Percentiles rank a stretch among this genome's conserved stretches.
phyloP scores from a whole-genome alignment of 2,329 filamentous ascomycete species.

The Penicillium sp. region DNA sequence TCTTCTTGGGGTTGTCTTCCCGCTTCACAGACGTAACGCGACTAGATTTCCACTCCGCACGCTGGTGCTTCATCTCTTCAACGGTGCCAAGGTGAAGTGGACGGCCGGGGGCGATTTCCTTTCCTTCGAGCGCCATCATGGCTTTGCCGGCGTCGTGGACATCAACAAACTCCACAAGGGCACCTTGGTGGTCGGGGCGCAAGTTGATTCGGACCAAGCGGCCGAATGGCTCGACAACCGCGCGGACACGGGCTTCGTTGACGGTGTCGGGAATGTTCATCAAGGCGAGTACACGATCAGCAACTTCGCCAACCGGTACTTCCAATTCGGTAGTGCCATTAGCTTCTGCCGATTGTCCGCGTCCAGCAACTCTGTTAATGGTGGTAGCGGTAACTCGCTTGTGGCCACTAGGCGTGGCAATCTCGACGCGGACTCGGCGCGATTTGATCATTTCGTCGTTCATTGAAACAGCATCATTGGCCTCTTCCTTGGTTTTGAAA shows the following conservation, averaged over 20 bases:
- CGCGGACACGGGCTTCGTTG: constrained; percentile 79
- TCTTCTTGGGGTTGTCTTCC: constrained; percentile 39
- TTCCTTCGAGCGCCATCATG: constrained; percentile 48
- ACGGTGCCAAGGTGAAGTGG: constrained; percentile 54
- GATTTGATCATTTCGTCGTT: constrained; percentile 71
- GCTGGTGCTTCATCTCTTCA: constrained; percentile 51
- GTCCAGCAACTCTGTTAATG: constrained; percentile 40
- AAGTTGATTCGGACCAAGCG: constrained; percentile 74
- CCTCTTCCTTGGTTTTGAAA: constrained; percentile 70
- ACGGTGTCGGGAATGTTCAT: constrained; percentile 90
- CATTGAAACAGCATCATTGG: constrained; percentile 66
- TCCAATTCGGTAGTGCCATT: constrained; percentile 43
- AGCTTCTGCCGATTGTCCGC: constrained; percentile 39
- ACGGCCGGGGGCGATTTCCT: constrained; percentile 47
- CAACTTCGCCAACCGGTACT: constrained; percentile 47
- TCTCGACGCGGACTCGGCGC: constrained; percentile 67
- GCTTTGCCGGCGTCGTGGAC: constrained; percentile 68
- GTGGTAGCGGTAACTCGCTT: constrained; percentile 50
- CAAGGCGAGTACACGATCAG: constrained; percentile 74
- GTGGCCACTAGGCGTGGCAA: constrained; percentile 42
- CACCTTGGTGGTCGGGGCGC: constrained; percentile 79
- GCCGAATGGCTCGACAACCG: constrained; percentile 71
- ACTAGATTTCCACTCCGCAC: constrained; percentile 44
- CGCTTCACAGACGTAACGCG: constrained; percentile 34
- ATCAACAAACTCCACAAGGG: constrained; percentile 79